Evolutionary conservation across 2,329 filamentous ascomycete species (phyloP).

Genomic region (Aureobasidium sp.): DNA sequence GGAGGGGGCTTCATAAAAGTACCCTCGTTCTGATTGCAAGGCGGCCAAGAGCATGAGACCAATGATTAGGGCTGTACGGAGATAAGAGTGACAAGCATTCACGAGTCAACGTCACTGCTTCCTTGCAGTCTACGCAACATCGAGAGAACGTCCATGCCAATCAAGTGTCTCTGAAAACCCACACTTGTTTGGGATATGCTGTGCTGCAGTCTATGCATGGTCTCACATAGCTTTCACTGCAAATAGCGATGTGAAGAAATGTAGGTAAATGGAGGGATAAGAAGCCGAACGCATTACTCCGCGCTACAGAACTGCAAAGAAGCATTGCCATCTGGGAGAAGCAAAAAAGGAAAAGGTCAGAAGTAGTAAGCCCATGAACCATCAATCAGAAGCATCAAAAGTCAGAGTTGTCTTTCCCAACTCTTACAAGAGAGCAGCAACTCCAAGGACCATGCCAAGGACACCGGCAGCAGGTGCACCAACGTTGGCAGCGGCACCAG

Average conservation of each 20-base stretch:
- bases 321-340: background rate
- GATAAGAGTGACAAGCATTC: background rate
- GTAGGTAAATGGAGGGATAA: background rate
- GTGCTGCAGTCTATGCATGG: no score
- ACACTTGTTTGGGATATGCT: no score
- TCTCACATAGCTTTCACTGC: no score
- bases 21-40: background rate
- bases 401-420: background rate
- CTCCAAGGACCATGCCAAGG: conserved; percentile 13
- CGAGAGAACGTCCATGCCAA: no score
- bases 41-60: background rate
- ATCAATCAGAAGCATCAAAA: background rate
- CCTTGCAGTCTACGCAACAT: background rate
- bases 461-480: conserved; percentile 12
- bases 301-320: background rate
- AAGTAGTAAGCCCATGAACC: background rate
- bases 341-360: background rate
- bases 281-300: background rate
- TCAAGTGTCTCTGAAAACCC: no score
- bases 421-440: conserved; percentile 16
- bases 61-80: background rate
- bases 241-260: background rate
- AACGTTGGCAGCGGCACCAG: conserved; percentile 15
- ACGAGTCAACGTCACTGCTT: background rate
- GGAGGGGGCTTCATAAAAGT: background rate